Percentiles rank a stretch among this genome's conserved stretches.
Evolutionary conservation across 495 filamentous ascomycete genomes (phyloP).

Genomic region (Daldinia vernicosa): DNA sequence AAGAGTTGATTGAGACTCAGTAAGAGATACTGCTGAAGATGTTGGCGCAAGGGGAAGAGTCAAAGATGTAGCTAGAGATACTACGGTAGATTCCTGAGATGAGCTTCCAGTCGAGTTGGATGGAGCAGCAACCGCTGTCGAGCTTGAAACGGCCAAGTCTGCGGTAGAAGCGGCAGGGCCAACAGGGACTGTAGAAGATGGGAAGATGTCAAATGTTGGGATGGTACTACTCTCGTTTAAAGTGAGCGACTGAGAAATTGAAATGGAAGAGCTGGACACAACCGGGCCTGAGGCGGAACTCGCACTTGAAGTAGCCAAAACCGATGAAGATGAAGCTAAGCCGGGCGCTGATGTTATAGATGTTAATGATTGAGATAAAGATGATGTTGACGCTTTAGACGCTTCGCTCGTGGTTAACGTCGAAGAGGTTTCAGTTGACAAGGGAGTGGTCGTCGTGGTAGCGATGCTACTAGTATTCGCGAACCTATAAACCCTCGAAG

Average conservation of each 20-base stretch:
- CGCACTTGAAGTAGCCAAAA: constrained; percentile 13
- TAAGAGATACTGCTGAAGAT: constrained; percentile 8
- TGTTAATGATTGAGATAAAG: constrained; percentile 25
- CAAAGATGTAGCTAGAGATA: constrained; percentile 23
- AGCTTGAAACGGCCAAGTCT: constrained; percentile 3
- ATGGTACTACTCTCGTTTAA: constrained; percentile 40
- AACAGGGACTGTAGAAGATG: constrained; percentile 41
- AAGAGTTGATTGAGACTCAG: constrained; percentile 8
- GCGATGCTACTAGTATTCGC: constrained; percentile 32
- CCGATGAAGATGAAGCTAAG: constrained; percentile 15
- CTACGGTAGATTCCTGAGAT: background rate
- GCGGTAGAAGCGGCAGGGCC: constrained; percentile 7
- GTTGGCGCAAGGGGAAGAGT: constrained; percentile 17
- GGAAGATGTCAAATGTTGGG: constrained; percentile 40
- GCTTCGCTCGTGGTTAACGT: constrained; percentile 8
- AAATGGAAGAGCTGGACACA: constrained; percentile 30
- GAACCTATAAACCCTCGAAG: constrained; percentile 33
- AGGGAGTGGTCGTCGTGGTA: constrained; percentile 22
- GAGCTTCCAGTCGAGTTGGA: constrained; percentile 1
- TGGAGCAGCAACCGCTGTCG: background rate
- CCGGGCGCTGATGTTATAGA: constrained; percentile 4
- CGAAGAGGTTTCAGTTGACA: constrained; percentile 18
- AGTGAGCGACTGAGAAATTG: constrained; percentile 37
- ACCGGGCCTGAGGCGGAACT: constrained; percentile 4
- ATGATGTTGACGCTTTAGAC: constrained; percentile 16